Evolutionary conservation across 768 basidiomycete genomes (phyloP), one percentile per base, ranked within the genome.

Genomic region (Naganishia vishniacii): DNA sequence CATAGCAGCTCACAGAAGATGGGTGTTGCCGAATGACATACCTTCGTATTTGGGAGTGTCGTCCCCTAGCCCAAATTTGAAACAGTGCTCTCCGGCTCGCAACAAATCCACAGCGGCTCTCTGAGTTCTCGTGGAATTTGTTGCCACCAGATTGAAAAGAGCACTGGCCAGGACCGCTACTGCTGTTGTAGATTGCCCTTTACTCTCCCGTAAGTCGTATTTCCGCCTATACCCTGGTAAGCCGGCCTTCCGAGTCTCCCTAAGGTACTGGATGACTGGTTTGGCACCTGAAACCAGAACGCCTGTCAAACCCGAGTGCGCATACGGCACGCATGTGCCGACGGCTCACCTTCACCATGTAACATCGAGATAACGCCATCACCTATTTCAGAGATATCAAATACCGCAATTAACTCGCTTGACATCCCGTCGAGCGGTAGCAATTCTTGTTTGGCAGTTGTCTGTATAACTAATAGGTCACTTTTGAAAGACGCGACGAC

Each of bases 401-500:
- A 63, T n/a, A 63, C 62, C 41, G 48, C 62, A n/a, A 51, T 25
- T 7, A 63, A 42, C 41, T 63, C 62, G 29, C 48, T 42, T 4
- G 48, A 42, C 18, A 63, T 56, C 16, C 62, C 62, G 37, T 56
- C 62, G 18, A 63, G 7, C n/a, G 53, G 53, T 23, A 56, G 31
- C 26, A 63, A 31, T 15, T 63, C 62, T 34, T 63, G 62, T 56
- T 63, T 63, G 2, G 51, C 48, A 6, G 29, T 28, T n/a, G 48
- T 63, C 29, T 56, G 62, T 29, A 63, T 40, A 15, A 63, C 62
- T 15, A 63, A 18, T 16, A 63, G 46, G n/a, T 51, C 62, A 31
- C 41, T 26, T 28, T 63, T 63, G 48, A 51, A 41, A 20, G 48
- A 37, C 2, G 41, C 62, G 16, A 56, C 25, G 12, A 63, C 51